Evolutionary conservation across 164 flowering plant species (phyloP), one percentile per base, ranked within the genome.

Genomic region (Annona squamosa): DNA sequence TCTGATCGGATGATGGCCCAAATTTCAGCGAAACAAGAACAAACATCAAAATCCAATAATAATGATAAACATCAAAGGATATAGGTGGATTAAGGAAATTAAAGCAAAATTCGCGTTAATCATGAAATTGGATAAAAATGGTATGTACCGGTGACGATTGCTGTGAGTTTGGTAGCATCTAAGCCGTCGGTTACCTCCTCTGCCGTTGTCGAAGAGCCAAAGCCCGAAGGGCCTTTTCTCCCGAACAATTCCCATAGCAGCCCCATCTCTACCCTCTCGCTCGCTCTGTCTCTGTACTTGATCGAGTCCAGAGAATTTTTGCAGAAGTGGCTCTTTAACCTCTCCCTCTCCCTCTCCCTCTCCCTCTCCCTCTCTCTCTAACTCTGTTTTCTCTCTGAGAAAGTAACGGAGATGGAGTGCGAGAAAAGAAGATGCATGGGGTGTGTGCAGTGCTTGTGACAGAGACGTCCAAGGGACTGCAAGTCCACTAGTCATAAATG

Each of bases 161-260:
- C 82, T 61, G 79, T 76, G 69, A 79, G 77, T 57, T 71, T 74
- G 37, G 75, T 73, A 4, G 75, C 82, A 56, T 80, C 82, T 9
- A 80, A 69, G 18, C 75, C 82, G n/a, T 74, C 65, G 4, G 82
- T 77, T 71, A 80, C 82, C 37, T 80, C 59, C 62, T 80, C 77
- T 6, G 82, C 82, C 18, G 79, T 80, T 13, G 82, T 74, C 37
- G 72, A 61, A 5, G 65, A 43, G 6, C 73, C 71, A 45, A 80
- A 80, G n/a, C 79, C 77, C 16, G 79, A 52, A 5, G 59, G 59
- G 3, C 59, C 68, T 7, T 74, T 5, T 9, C 77, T 70, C 46
- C 46, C 46, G 13, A 76, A 63, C 71, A 57, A 76, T 16, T 19
- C 66, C 74, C 78, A 65, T 10, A 52, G 59, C 13, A 57, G n/a